A percentile compares a stretch with the other conserved stretches of the same genome.
Evolutionary conservation across 169 alveolate species (phyloP).

Genomic region (Plasmodium coatneyi): DNA sequence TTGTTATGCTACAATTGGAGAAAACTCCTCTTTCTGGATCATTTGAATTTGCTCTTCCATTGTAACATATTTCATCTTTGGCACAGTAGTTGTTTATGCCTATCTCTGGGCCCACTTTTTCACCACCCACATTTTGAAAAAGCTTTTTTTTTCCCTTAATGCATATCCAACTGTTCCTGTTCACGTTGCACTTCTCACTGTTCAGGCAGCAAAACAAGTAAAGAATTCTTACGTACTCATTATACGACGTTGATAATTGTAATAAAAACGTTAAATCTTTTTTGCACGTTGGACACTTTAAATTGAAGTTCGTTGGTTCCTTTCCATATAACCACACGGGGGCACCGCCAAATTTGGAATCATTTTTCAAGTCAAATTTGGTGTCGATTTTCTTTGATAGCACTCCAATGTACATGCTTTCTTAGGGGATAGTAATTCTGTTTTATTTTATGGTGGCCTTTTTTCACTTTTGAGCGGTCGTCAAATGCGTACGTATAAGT

Average conservation of each 20-base stretch:
- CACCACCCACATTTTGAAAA: neutral
- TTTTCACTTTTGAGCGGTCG: neutral
- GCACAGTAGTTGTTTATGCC: neutral
- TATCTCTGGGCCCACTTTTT: neutral
- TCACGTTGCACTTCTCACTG: constrained; percentile 58
- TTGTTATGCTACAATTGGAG: neutral
- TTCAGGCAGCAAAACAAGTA: constrained; percentile 60
- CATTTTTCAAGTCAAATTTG: constrained; percentile 58
- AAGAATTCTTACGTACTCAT: constrained; percentile 57
- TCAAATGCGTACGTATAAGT: neutral
- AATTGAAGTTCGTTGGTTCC: constrained; percentile 23
- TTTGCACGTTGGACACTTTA: constrained; percentile 55
- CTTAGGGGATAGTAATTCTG: neutral
- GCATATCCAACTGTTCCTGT: constrained; percentile 64
- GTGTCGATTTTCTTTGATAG: constrained; percentile 44
- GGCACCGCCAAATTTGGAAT: constrained; percentile 70
- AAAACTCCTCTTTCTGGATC: neutral
- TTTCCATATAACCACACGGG: constrained; percentile 67
- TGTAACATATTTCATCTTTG: neutral
- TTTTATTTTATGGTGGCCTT: neutral
- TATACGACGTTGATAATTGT: constrained; percentile 64
- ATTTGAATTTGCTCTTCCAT: neutral
- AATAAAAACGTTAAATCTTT: constrained; percentile 50
- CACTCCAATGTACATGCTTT: constrained; percentile 64
- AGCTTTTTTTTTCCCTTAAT: constrained; percentile 54